Evolutionary conservation across 768 basidiomycete species (phyloP).

Genomic region (Suillus plorans): DNA sequence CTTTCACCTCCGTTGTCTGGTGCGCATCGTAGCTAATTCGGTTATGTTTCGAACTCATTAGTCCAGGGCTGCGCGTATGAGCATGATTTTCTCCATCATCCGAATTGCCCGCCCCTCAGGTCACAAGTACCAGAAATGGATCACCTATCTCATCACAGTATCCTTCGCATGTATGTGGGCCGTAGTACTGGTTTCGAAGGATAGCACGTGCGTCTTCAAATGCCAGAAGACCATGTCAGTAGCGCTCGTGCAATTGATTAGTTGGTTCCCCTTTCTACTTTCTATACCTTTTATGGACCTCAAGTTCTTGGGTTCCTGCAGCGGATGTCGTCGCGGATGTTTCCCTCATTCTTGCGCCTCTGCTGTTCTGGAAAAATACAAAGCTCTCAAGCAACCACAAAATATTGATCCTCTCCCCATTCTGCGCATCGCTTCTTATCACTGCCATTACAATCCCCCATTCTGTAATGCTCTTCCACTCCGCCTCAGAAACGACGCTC

Average conservation of each 20-base stretch:
- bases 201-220: background rate
- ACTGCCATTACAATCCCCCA: background rate
- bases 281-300: background rate
- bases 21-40: background rate
- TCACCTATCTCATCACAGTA: background rate
- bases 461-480: background rate
- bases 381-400: background rate
- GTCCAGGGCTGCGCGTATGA: constrained; percentile 8
- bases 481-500: background rate
- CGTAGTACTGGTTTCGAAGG: background rate
- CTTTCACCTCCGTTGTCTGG: background rate
- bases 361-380: background rate
- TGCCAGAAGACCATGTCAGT: background rate
- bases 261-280: background rate
- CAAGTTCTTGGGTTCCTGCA: background rate
- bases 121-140: background rate
- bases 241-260: background rate
- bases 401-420: constrained; percentile 2
- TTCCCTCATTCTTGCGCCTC: background rate
- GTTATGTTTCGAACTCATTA: background rate
- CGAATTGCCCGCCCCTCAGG: background rate
- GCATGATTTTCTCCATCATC: constrained; percentile 6
- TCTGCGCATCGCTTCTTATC: background rate
- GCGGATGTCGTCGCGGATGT: constrained; percentile 1
- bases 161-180: constrained; percentile 6